Evolutionary conservation across 192 early-diverging fungal species (phyloP).

Genomic region (Coemansia sp.): DNA sequence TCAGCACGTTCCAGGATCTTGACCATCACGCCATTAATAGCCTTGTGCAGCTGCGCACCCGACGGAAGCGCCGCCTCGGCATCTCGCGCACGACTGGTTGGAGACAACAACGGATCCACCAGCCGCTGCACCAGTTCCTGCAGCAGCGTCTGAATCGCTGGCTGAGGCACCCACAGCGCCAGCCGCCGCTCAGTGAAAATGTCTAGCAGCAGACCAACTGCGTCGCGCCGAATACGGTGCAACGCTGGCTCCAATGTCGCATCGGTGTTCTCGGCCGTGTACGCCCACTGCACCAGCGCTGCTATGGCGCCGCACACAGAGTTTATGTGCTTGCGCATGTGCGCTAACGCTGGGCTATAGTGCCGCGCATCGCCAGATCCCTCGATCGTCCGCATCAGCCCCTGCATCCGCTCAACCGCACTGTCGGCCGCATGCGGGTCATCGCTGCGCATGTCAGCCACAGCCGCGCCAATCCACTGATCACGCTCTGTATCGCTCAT

Average conservation of each 20-base stretch:
- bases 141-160: constrained; percentile 66
- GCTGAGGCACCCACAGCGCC: constrained; percentile 62
- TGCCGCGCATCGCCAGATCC: background rate
- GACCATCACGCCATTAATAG: constrained; percentile 80
- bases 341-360: constrained; percentile 16
- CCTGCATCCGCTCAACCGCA: constrained; percentile 38
- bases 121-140: constrained; percentile 78
- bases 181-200: constrained; percentile 72
- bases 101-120: constrained; percentile 73
- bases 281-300: constrained; percentile 37
- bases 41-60: constrained; percentile 50
- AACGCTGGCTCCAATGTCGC: constrained; percentile 22
- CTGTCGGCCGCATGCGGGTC: constrained; percentile 30
- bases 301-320: constrained; percentile 27
- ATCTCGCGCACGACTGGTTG: constrained; percentile 12
- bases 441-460: constrained; percentile 39
- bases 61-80: constrained; percentile 25
- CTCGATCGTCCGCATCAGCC: constrained; percentile 13
- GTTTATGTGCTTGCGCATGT: constrained; percentile 21
- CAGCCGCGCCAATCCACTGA: constrained; percentile 34
- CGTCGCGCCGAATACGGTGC: constrained; percentile 70
- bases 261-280: constrained; percentile 24
- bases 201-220: constrained; percentile 60
- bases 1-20: constrained; percentile 87
- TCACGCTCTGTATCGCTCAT: constrained; percentile 39